Conservation (phyloP, 1,139 yeast genomes). For the Martiniozyma asiatica region DNA sequence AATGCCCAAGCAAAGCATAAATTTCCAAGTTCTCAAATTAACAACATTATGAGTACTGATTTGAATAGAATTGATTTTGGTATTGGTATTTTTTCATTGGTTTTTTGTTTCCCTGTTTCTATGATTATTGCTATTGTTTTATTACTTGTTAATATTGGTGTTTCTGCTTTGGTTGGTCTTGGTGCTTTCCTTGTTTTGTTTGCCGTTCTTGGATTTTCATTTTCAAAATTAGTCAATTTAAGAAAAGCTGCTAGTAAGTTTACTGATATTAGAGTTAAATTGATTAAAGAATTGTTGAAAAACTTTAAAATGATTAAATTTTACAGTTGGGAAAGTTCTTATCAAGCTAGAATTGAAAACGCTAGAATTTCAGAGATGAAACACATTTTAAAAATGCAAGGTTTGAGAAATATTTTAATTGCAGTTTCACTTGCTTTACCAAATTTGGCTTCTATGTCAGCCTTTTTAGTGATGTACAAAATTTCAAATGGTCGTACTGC, state of each 20-base stretch:
- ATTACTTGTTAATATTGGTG: slow-evolving; percentile 60
- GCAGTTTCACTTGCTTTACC: slow-evolving; percentile 35
- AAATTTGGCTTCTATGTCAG: slow-evolving; percentile 34
- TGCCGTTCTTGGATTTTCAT: slow-evolving; percentile 21
- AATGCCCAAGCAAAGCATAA: slow-evolving; percentile 47
- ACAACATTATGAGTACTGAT: slow-evolving; percentile 68
- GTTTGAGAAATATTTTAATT: slow-evolving; percentile 28
- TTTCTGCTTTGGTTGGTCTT: slow-evolving; percentile 55
- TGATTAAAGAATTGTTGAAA: slow-evolving; percentile 33
- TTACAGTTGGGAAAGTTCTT: slow-evolving; percentile 41
- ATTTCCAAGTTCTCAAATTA: slow-evolving; percentile 56
- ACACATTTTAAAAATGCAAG: slow-evolving; percentile 29
- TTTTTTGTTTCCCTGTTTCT: slow-evolving; percentile 32
- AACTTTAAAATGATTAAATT: slow-evolving; percentile 36
- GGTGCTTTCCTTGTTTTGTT: slow-evolving; percentile 35
- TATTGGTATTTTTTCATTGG: slow-evolving; percentile 42
- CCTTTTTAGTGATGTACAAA: slow-evolving; percentile 60
- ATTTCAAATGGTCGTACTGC: slow-evolving; percentile 39
- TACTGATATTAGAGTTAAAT: slow-evolving; percentile 32
- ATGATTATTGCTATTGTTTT: slow-evolving; percentile 47
- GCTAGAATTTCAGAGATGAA: slow-evolving; percentile 31
- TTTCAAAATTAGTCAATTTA: slow-evolving; percentile 30
- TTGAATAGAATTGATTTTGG: slow-evolving; percentile 69
- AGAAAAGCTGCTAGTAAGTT: slow-evolving; percentile 35
- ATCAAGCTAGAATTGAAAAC: slow-evolving; percentile 27